Base-by-base conservation (phyloP, 495 filamentous ascomycete genomes). In the Xeromyces bisporus region DNA sequence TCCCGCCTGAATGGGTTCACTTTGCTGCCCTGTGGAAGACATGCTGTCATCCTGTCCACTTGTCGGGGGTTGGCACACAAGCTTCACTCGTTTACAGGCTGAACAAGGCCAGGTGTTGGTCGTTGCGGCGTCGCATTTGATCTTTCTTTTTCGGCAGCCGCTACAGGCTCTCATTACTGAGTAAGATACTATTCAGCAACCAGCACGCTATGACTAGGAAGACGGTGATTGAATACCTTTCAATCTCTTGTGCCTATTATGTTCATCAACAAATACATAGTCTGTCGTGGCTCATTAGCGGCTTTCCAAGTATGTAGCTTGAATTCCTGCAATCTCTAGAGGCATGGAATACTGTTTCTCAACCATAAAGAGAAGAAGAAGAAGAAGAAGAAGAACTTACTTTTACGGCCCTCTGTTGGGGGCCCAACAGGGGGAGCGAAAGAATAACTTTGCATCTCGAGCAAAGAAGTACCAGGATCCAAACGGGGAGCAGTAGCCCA, bases 191-290 rank as follows among this genome's bases (percentile, higher is more conserved):
- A 7, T 23, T 16, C 3, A 28, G 17, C 21, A 8, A 2, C 14
- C 3, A 30, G 18, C 9, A 10, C 9, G 3, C 7, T 15, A 14
- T 14, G 16, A 10, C 15, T 31, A 16, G 13, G n/a, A 24, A 15
- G 16, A 14, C 8, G 6, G 11, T 10, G 10, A 21, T 29, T 31
- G 21, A 58, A 37, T 71, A 93, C 86, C 86, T 64, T 99, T 99
- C 33, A 96, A 60, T 39, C 89, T 69, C 60, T 94, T 94, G 58
- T 99, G 89, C 26, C 89, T 75, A 55, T 96, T 99, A 51, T 99
- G 87, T 55, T 99, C 89, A 53, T 99, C 91, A 31, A 99, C 89
- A 45, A 99, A 99, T 28, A 99, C 89, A 79, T 93, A 97, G 47
- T 93, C 86, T 94, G 40, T 15, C 3, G 11, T 17, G 29, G 15